Evolutionary conservation across 371 early-diverging fungal species (phyloP), one percentile per base, ranked within the genome.

Genomic region (Dichotomocladium elegans): DNA sequence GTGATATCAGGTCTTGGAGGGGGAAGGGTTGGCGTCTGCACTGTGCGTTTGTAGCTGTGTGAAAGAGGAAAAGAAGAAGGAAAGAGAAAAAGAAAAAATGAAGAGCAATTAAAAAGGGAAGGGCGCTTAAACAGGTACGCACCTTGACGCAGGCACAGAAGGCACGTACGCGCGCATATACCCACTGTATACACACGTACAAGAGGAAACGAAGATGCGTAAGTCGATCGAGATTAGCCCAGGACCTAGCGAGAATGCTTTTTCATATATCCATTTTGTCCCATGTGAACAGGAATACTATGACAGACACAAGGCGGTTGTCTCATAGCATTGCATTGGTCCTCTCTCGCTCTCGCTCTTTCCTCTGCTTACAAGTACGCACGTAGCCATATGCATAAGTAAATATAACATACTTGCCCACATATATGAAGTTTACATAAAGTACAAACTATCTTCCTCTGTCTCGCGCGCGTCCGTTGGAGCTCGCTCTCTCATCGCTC

Each of bases 191-290:
- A n/a, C n/a, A n/a, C n/a, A n/a, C n/a, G n/a, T n/a, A n/a, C n/a
- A n/a, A n/a, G n/a, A n/a, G n/a, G n/a, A n/a, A n/a, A n/a, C n/a
- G n/a, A n/a, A n/a, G n/a, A n/a, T n/a, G n/a, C n/a, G n/a, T n/a
- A n/a, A n/a, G n/a, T n/a, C n/a, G n/a, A n/a, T n/a, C n/a, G n/a
- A n/a, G n/a, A n/a, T n/a, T n/a, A n/a, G n/a, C n/a, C n/a, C n/a
- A n/a, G n/a, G n/a, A n/a, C n/a, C n/a, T n/a, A 60, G 42, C 40
- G 26, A 61, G 56, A 61, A 47, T 51, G 37, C n/a, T 57, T 57
- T 62, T 60, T 55, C 47, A 69, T 69, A 62, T 69, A 69, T 69
- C 69, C 69, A 60, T 68, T 50, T 61, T 56, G 48, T 55, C 55
- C 47, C 55, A 28, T 47, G 22, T 15, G 34, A 28, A 24, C 37